Base-by-base conservation (phyloP, 257 asterid genomes). In the Osmanthus fragrans region DNA sequence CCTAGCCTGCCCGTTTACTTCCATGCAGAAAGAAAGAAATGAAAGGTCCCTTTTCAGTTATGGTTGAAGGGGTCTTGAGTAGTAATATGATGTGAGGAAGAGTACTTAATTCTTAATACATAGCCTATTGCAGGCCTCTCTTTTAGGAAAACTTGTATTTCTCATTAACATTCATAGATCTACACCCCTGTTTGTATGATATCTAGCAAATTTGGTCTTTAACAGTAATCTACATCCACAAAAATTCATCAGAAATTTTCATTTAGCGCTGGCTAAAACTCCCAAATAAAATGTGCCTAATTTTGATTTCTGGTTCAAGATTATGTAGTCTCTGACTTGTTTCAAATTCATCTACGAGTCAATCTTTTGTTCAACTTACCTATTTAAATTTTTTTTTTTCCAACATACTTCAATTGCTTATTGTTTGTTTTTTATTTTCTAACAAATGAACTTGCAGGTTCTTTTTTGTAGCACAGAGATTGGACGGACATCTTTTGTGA, bases 381-480 rank as follows among this genome's bases (percentile, higher is more conserved):
- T 19, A n/a, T 23, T 60, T 63, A 25, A 27, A 27, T 3, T 21
- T 56, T 70, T 7, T 37, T 11, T 40, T 69, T 32, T 30, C 2
- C 27, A 5, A 27, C 64, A 3, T 66, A 78, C 56, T 68, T 49
- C 78, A 29, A 25, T 37, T 40, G 33, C 29, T 72, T 19, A 10
- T 32, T 54, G 4, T 16, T 40, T 54, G 4, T 33, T 21, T 49
- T 15, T 49, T 32, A 19, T 71, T 19, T 66, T 68, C 70, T 77
- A 58, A 73, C 9, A 21, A 74, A 67, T 71, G 58, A 73, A 29
- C 45, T 5, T 85, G 86, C 97, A 94, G 98, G 97, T 96, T 88
- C 97, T 96, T 18, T 96, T 96, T 87, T 93, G 97, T 80, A 91
- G 98, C 92, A 85, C 95, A 0, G 99, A 93, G 82, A 84, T 49